These are phyloP conservation scores for Pythium aquatile DNA, from an alignment of 352 stramenopile species.

Conservation along the genomic window DNA sequence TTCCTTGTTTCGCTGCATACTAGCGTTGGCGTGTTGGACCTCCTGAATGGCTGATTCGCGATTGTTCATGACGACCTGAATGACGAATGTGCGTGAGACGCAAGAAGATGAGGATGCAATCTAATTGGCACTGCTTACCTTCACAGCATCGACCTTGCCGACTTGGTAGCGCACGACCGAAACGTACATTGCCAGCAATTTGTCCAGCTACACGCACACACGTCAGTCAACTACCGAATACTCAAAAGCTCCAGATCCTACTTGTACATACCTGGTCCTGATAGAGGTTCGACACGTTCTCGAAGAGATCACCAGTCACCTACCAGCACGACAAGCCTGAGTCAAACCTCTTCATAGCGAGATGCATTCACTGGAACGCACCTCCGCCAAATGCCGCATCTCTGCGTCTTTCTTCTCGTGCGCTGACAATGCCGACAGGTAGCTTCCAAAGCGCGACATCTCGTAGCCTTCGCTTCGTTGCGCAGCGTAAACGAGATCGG, in stretches of 20 bases:
- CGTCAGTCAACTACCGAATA: neutral
- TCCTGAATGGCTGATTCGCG: slow-evolving; percentile 82
- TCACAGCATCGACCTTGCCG: slow-evolving; percentile 84
- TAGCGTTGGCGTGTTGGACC: slow-evolving; percentile 86
- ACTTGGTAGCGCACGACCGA: slow-evolving; percentile 84
- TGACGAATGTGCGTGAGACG: neutral
- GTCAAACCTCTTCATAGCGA: no score
- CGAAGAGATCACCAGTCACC: slow-evolving; percentile 77
- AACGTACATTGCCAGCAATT: slow-evolving; percentile 83
- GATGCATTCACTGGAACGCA: slow-evolving; percentile 11
- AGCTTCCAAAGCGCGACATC: slow-evolving; percentile 83
- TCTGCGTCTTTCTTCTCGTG: slow-evolving; percentile 73
- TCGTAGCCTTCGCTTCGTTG: slow-evolving; percentile 84
- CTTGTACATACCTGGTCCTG: slow-evolving; percentile 65
- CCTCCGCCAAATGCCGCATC: slow-evolving; percentile 75
- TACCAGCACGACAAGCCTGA: slow-evolving; percentile 12
- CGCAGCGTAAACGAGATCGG: slow-evolving; percentile 76
- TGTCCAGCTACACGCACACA: slow-evolving; percentile 52
- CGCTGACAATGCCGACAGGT: slow-evolving; percentile 69
- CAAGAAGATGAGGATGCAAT: neutral
- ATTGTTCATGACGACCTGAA: slow-evolving; percentile 82
- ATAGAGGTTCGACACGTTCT: slow-evolving; percentile 84
- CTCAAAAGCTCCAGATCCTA: neutral
- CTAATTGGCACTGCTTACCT: slow-evolving; percentile 37
- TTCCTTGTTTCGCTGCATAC: slow-evolving; percentile 89